These are phyloP conservation scores for Ramaria sp. DNA, from an alignment of 768 basidiomycete genomes.

Conservation along the genomic window DNA sequence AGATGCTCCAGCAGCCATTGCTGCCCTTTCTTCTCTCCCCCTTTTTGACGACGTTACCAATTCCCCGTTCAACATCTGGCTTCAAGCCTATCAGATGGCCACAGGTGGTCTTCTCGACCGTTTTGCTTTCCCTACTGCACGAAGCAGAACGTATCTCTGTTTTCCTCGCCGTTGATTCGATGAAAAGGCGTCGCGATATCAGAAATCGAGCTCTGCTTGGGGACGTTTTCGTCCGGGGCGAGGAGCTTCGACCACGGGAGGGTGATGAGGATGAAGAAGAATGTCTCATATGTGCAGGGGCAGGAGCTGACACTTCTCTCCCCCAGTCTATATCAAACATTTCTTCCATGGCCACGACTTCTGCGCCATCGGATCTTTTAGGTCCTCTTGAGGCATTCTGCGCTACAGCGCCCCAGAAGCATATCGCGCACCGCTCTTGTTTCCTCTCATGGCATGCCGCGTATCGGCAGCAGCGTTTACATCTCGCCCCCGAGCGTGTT, in stretches of 20 bases:
- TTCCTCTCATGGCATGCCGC: constrained; percentile 17
- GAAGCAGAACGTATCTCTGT: constrained; percentile 12
- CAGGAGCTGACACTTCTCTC: constrained; percentile 11
- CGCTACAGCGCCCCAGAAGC: constrained; percentile 15
- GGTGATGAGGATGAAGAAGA: constrained; percentile 12
- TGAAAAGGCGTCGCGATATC: constrained; percentile 5
- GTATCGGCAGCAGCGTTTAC: constrained; percentile 12
- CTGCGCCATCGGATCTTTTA: neutral
- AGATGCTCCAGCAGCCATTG: constrained; percentile 13
- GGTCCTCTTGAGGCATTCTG: constrained; percentile 18
- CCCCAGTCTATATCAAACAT: constrained; percentile 11
- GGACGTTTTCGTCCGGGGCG: constrained; percentile 5
- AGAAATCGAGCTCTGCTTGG: constrained; percentile 5
- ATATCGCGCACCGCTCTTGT: constrained; percentile 15
- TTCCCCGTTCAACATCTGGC: constrained; percentile 11
- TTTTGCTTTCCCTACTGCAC: constrained; percentile 11
- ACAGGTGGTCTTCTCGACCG: constrained; percentile 6
- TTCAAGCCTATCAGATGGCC: constrained; percentile 10
- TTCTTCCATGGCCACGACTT: constrained; percentile 10
- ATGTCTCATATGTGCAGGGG: constrained; percentile 17
- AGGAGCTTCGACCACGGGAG: neutral
- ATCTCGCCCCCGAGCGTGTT: constrained; percentile 7
- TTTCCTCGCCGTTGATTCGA: neutral
- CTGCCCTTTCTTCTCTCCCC: constrained; percentile 17
- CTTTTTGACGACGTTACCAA: constrained; percentile 13